These are phyloP conservation scores for Gnetum montanum DNA, from an alignment of 75 land plant genomes.

Conservation along the genomic window DNA sequence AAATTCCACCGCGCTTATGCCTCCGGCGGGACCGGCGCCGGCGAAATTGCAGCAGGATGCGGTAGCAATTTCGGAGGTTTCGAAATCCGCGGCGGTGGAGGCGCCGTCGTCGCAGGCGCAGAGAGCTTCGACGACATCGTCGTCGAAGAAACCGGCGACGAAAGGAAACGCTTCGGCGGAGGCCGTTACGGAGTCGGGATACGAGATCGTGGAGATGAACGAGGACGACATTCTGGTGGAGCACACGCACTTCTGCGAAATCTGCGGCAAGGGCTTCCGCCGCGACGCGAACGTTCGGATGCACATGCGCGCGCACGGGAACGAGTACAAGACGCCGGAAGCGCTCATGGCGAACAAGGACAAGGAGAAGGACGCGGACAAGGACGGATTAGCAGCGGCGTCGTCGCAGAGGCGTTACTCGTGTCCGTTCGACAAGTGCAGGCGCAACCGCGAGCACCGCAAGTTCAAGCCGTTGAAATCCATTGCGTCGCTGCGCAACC, in stretches of 20 bases:
- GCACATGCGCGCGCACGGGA: conserved; percentile 94
- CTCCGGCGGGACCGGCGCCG: neutral
- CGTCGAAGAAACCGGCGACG: neutral
- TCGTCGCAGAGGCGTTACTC: conserved; percentile 56
- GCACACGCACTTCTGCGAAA: conserved; percentile 83
- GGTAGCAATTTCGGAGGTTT: neutral
- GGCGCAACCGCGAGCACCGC: conserved; percentile 66
- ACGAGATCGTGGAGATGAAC: conserved; percentile 57
- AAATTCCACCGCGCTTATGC: neutral
- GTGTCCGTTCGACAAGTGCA: conserved; percentile 76
- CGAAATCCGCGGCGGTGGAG: neutral
- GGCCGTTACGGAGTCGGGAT: neutral
- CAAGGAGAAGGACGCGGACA: conserved; percentile 9
- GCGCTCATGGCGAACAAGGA: conserved; percentile 46
- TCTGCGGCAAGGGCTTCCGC: conserved; percentile 87
- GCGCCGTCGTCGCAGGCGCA: neutral
- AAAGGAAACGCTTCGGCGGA: neutral
- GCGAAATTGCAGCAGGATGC: neutral
- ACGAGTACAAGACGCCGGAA: conserved; percentile 75
- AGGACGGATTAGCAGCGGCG: neutral
- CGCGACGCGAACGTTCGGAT: conserved; percentile 80
- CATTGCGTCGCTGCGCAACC: conserved; percentile 80
- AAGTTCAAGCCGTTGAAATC: conserved; percentile 80
- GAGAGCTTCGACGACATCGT: neutral
- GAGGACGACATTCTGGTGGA: conserved; percentile 68